Evolutionary conservation across 2,329 filamentous ascomycete genomes (phyloP), one percentile per base, ranked within the genome.

Genomic region (Xenoacremonium recifei): DNA sequence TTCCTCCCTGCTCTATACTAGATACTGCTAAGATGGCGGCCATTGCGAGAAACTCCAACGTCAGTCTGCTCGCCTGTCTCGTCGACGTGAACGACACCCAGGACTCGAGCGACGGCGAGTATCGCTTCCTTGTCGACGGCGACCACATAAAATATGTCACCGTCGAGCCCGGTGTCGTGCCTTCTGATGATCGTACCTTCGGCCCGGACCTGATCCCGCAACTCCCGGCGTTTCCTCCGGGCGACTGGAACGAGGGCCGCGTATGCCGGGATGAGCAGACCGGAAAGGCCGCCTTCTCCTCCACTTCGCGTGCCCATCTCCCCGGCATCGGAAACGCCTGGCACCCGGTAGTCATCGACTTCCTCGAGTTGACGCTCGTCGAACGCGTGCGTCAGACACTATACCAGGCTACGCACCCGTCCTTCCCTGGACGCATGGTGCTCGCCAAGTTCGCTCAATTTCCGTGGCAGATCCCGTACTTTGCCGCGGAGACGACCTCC

Each of bases 111-210:
- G 54, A 54, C 32, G 63, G 64, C 53, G 59, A 69, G 35, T 67
- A 65, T 40, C 64, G 68, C 34, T 57, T 69, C 37, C 57, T 70
- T 2, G 57, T 69, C 21, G 55, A 66, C 44, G 51, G 48, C 18
- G 57, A 56, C 17, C 42, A 59, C 39, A 55, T 72, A 54, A 71
- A 69, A 53, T 71, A 72, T 45, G 51, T 72, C 21, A 66, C 59
- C 11, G 57, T 72, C 20, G 64, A 65, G 7, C 46, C 59, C 10
- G 62, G 64, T 37, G 39, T 64, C 3, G 60, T 63, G 35, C 53
- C 57, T 20, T 41, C 40, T 15, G 57, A 63, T 25, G 61, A 68
- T 39, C 53, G 65, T 40, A 58, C 55, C 15, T 67, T 62, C 37
- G 59, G 48, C 7, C 64, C 64, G 11, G 39, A 48, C 9, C 49